Base-by-base conservation (phyloP, 768 basidiomycete genomes). In the Mycena vulgaris region DNA sequence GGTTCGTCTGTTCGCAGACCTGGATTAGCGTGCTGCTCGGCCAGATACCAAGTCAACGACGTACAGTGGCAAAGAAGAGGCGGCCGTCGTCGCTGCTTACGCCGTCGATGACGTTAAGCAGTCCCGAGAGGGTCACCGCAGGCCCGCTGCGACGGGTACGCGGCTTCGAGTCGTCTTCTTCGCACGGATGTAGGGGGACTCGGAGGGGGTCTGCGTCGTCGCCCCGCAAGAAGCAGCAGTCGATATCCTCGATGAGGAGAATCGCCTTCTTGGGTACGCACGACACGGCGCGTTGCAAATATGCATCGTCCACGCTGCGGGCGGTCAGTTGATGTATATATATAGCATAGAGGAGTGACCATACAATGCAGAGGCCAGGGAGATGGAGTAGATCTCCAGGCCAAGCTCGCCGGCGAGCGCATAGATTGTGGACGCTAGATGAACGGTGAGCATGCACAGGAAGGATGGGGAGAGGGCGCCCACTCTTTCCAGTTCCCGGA, bases 341-440 rank as follows among this genome's bases (percentile, higher is more conserved):
- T 11, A 21, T 40, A 30, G 17, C 11, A 56, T 14, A 35, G 23
- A 28, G 37, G 55, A 8, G n/a, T n/a, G n/a, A n/a, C n/a, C n/a
- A n/a, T n/a, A 79, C 79, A 75, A 77, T 31, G 66, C 57, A 23
- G 77, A 71, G 10, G 80, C 72, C 3, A 81, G 67, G 14, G 78
- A 77, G n/a, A 82, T 67, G 7, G 75, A 68, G 75, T 91, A 92
- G 66, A 92, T 91, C 76, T 92, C 89, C 45, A 92, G 82, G 3
- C 85, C 83, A 25, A 92, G 80, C 73, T 90, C 89, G 8, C 68
- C 68, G 1, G 68, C 68, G 31, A 80, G 62, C 2, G 80, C 78
- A 65, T 80, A 79, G 5, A 69, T 63, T 2, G 68, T 69, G 25
- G 72, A 76, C 13, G 65, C 75, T 76, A 39, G 11, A 8, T 21